These are phyloP conservation scores for Simplicillium aogashimaense DNA, from an alignment of 2,329 filamentous ascomycete genomes.

Conservation along the genomic window DNA sequence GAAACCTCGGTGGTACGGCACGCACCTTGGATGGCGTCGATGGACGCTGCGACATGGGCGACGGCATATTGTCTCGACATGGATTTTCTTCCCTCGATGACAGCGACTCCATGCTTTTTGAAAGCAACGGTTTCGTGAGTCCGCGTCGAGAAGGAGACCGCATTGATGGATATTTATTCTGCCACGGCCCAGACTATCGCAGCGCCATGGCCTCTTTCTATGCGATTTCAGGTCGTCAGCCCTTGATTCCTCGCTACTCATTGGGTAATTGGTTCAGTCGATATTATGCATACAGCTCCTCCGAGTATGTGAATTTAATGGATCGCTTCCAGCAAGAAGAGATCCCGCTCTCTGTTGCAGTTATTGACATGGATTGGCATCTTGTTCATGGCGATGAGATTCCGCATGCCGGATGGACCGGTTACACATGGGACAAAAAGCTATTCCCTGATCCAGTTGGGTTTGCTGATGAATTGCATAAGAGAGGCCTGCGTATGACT, in stretches of 20 bases:
- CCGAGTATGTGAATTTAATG: constrained; percentile 48
- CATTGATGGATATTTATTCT: constrained; percentile 49
- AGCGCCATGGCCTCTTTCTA: constrained; percentile 44
- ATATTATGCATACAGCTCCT: constrained; percentile 45
- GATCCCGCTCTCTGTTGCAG: constrained; percentile 47
- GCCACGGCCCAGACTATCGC: constrained; percentile 46
- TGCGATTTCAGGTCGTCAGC: constrained; percentile 43
- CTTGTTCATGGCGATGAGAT: constrained; percentile 34
- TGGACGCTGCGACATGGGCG: constrained; percentile 36
- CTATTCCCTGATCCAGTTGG: constrained; percentile 44
- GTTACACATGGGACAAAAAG: constrained; percentile 49
- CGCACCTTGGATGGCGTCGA: constrained; percentile 34
- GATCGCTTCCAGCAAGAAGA: constrained; percentile 38
- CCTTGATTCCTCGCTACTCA: constrained; percentile 43
- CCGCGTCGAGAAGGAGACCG: constrained; percentile 34
- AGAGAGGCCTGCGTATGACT: constrained; percentile 39
- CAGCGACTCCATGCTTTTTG: constrained; percentile 45
- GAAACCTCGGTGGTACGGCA: constrained; percentile 35
- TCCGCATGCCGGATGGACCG: constrained; percentile 31
- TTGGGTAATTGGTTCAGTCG: constrained; percentile 58
- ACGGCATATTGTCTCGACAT: constrained; percentile 37
- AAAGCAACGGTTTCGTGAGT: constrained; percentile 39
- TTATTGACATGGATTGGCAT: constrained; percentile 61
- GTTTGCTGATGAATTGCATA: constrained; percentile 41
- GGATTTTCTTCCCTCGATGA: constrained; percentile 47